Evolutionary conservation across 148 eudicot genomes (phyloP).

Genomic region (Silene conica): DNA sequence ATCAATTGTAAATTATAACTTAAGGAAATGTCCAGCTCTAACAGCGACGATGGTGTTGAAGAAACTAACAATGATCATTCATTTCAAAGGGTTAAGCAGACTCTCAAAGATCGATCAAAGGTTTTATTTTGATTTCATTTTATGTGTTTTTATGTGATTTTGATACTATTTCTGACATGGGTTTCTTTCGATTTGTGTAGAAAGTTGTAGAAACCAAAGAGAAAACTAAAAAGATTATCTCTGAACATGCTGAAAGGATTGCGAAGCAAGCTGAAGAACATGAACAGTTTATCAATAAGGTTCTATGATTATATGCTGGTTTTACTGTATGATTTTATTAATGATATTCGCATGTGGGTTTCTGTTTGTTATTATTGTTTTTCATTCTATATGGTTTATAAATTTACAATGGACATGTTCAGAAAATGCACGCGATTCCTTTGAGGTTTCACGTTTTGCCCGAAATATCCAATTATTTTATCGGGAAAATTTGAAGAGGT

Average conservation of each 20-base stretch:
- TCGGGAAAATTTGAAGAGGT: no score
- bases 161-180: constrained; percentile 10
- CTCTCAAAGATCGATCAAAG: constrained; percentile 62
- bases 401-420: no score
- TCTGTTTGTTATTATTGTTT: background rate
- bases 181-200: constrained; percentile 31
- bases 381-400: no score
- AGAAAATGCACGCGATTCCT: no score
- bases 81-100: constrained; percentile 39
- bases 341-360: constrained; percentile 12
- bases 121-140: constrained; percentile 18
- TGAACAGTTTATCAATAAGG: constrained; percentile 88
- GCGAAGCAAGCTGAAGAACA: constrained; percentile 97
- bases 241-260: constrained; percentile 81
- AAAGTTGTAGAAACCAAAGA: constrained; percentile 81
- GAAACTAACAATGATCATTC: constrained; percentile 49
- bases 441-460: no score
- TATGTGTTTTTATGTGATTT: background rate
- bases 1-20: no score
- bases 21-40: constrained; percentile 46
- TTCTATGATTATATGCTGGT: constrained; percentile 4
- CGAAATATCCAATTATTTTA: no score
- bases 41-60: constrained; percentile 51
- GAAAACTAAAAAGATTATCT: constrained; percentile 79
- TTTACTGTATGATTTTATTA: background rate